phyloP scores from a whole-genome alignment of 2,329 filamentous ascomycete genomes.

The Fusarium musae region DNA sequence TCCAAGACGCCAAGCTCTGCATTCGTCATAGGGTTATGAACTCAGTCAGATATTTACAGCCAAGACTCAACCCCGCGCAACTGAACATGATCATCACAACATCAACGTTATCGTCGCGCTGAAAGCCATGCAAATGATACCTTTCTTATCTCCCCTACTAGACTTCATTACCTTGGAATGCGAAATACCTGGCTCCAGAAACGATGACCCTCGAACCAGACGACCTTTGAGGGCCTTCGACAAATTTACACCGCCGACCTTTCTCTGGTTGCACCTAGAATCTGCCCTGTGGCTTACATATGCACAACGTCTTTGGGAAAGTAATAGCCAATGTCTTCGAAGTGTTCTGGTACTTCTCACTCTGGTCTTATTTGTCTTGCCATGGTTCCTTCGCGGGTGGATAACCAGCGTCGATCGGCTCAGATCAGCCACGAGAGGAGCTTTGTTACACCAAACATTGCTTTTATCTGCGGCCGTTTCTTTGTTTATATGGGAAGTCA shows the following conservation, averaged over 20 bases:
- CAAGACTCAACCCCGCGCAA: neutral
- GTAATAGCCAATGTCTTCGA: fast-evolving
- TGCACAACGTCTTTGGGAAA: neutral
- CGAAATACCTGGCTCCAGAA: neutral
- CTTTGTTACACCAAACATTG: neutral
- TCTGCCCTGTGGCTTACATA: neutral
- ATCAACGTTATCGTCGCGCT: fast-evolving
- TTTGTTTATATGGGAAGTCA: fast-evolving
- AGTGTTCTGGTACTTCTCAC: neutral
- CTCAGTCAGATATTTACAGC: neutral
- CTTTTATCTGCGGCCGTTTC: neutral
- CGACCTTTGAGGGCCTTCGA: neutral
- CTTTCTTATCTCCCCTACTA: no score
- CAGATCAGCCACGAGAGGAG: neutral
- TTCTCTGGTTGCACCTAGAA: neutral
- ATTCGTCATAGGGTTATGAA: neutral
- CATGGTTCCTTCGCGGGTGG: neutral
- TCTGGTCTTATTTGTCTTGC: neutral
- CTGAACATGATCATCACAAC: neutral
- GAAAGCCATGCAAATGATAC: neutral
- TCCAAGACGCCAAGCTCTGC: neutral
- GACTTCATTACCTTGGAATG: neutral
- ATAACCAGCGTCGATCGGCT: neutral
- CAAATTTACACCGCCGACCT: neutral
- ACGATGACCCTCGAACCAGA: neutral